phyloP scores from a whole-genome alignment of 1,139 yeast genomes.

The Yamadazyma atlantica region DNA sequence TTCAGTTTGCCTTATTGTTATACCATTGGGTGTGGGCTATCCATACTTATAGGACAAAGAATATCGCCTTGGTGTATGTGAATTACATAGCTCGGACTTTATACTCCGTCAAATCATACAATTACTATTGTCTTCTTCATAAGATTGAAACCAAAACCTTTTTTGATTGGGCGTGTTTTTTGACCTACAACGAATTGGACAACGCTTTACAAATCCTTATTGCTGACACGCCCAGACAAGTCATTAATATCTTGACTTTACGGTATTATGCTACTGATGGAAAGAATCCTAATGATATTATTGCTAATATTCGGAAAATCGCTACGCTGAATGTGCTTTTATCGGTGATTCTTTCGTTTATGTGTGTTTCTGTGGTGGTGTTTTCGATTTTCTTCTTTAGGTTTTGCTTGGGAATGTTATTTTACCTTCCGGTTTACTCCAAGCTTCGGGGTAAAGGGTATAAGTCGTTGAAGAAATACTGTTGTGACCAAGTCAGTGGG shows the following conservation, averaged over 20 bases:
- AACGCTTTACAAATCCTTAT: slow-evolving; percentile 62
- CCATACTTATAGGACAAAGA: slow-evolving; percentile 55
- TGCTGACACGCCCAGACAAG: slow-evolving; percentile 90
- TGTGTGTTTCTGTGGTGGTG: slow-evolving; percentile 73
- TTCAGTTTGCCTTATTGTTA: slow-evolving; percentile 59
- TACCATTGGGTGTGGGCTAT: slow-evolving; percentile 64
- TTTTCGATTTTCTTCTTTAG: slow-evolving; percentile 70
- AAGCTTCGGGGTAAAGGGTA: slow-evolving; percentile 40
- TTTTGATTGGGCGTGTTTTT: slow-evolving; percentile 68
- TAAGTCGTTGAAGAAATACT: slow-evolving; percentile 53
- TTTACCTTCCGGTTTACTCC: slow-evolving; percentile 55
- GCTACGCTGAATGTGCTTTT: slow-evolving; percentile 62
- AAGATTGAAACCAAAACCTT: slow-evolving; percentile 65
- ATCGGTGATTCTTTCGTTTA: slow-evolving; percentile 69
- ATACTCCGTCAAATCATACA: slow-evolving; percentile 58
- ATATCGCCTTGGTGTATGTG: slow-evolving; percentile 71
- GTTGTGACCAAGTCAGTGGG: slow-evolving; percentile 55
- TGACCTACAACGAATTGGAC: slow-evolving; percentile 65
- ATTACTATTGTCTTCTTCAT: slow-evolving; percentile 71
- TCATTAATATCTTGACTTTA: slow-evolving; percentile 73
- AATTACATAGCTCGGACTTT: slow-evolving; percentile 60
- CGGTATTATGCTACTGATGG: slow-evolving; percentile 53
- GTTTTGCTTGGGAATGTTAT: slow-evolving; percentile 56
- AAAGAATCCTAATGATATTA: slow-evolving; percentile 43
- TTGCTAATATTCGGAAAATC: slow-evolving; percentile 53